Conservation (phyloP, 805 yeast species). For the Nakazawaea populi region DNA sequence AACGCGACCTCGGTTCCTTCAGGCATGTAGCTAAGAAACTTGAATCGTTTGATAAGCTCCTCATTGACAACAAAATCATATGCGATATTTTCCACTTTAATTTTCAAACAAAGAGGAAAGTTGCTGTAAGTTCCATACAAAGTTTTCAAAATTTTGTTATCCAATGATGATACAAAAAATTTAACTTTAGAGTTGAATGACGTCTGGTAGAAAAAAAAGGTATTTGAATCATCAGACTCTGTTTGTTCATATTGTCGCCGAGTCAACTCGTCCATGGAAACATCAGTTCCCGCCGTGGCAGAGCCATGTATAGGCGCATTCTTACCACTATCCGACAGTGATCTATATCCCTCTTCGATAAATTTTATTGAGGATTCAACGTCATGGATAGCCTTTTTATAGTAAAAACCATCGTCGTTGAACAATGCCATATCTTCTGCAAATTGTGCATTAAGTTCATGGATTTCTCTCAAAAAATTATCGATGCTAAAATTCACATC, state of each 20-base stretch:
- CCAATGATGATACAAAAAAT: constrained; percentile 72
- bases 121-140: constrained; percentile 54
- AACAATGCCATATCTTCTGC: constrained; percentile 56
- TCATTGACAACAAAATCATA: constrained; percentile 61
- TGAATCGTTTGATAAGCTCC: constrained; percentile 51
- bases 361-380: constrained; percentile 41
- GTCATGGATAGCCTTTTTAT: constrained; percentile 46
- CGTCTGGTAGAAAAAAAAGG: constrained; percentile 75
- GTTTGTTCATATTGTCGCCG: constrained; percentile 3
- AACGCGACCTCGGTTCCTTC: constrained; percentile 79
- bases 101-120: constrained; percentile 62
- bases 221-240: constrained; percentile 31
- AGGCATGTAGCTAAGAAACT: constrained; percentile 79
- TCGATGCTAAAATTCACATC: constrained; percentile 44
- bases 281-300: not conserved
- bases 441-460: constrained; percentile 41
- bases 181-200: constrained; percentile 61
- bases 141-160: constrained; percentile 62
- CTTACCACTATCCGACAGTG: constrained; percentile 4
- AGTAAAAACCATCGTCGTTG: constrained; percentile 52
- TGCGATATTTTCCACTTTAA: constrained; percentile 63
- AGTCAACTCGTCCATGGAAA: constrained; percentile 6
- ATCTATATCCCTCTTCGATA: constrained; percentile 27
- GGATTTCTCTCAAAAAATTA: constrained; percentile 57
- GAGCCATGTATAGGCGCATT: not conserved